Evolutionary conservation across 805 yeast species (phyloP).

Genomic region (Wickerhamiella galacta): DNA sequence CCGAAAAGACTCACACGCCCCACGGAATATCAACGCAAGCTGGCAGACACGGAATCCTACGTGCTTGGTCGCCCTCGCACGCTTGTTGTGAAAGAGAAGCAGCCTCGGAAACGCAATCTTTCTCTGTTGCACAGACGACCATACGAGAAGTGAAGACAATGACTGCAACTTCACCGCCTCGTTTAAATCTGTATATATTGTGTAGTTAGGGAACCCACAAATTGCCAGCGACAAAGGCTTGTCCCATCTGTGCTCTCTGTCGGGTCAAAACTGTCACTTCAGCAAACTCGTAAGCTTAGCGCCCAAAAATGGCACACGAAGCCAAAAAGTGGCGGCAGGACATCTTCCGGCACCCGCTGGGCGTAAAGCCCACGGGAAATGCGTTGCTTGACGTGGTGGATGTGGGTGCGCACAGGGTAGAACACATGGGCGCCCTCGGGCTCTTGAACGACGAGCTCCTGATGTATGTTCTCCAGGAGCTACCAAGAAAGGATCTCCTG

Average conservation of each 20-base stretch:
- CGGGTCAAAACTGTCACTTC: too few relatives aligned
- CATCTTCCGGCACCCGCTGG: constrained; percentile 66
- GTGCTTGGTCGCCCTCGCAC: constrained; percentile 38
- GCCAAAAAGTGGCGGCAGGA: too few relatives aligned
- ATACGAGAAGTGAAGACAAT: neutral
- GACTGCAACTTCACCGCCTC: too few relatives aligned
- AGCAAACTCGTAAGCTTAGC: too few relatives aligned
- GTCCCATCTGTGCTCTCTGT: too few relatives aligned
- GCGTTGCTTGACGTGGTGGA: constrained; percentile 25
- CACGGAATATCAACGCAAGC: constrained; percentile 26
- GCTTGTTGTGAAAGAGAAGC: constrained; percentile 30
- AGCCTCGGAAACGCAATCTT: neutral
- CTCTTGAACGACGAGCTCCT: constrained; percentile 48
- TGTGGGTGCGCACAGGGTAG: constrained; percentile 6
- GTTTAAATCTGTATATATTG: too few relatives aligned
- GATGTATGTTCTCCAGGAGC: constrained; percentile 32
- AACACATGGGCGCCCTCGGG: constrained; percentile 21
- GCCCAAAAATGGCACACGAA: too few relatives aligned
- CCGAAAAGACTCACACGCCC: constrained; percentile 17
- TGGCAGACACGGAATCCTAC: constrained; percentile 39
- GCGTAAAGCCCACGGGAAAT: constrained; percentile 65
- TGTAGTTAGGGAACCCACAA: too few relatives aligned
- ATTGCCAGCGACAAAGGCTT: too few relatives aligned
- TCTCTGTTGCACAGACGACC: neutral
- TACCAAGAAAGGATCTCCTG: constrained; percentile 36